Evolutionary conservation across 805 yeast genomes (phyloP), one percentile per base, ranked within the genome.

Genomic region (Groenewaldozyma salmanticensis): DNA sequence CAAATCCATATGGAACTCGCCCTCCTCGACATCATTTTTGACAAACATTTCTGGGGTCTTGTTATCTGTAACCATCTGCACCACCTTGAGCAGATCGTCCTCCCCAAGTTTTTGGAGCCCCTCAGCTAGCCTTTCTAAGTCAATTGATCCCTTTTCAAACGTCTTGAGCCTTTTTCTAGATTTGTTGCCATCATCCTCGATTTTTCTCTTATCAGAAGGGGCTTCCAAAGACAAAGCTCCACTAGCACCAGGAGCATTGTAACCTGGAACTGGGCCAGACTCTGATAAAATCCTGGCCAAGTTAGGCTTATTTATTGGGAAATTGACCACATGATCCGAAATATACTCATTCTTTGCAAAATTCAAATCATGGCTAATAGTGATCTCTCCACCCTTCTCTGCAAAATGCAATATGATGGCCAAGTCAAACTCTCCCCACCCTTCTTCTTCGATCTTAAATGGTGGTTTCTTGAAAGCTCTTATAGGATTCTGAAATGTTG

Each of bases 391-490:
- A 41, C 80, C 82, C 57, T 81, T 83, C 45, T 94, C 97, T 16
- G 80, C 71, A 35, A 83, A 66, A 46, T 81, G 81, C 33, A 88
- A 67, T 27, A 82, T 71, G 46, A 92, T 79, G 31, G 83, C 83
- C 58, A 92, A 72, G 57, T 88, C 96, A 55, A 90, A 90, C 51
- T 90, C 97, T 60, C 97, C 98, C 97, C 98, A 90, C 39, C 98
- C 98, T 65, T 85, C 80, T 61, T 90, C 98, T 55, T 77, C 83
- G 43, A 90, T 81, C 56, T 65, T 74, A 65, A 88, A 90, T 7
- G 98, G 98, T 6, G 82, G 74, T 55, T 79, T 79, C 55, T 82
- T 84, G 57, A 86, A 60, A 49, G 53, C 40, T 59, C 96, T 75
- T 48, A 75, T 79, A 7, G 97, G 97, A 60, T 87, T 87, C 38